Percentiles rank a stretch among this genome's conserved stretches.
Conservation (phyloP, 208 protist species). For the Crithidia mellificae region DNA sequence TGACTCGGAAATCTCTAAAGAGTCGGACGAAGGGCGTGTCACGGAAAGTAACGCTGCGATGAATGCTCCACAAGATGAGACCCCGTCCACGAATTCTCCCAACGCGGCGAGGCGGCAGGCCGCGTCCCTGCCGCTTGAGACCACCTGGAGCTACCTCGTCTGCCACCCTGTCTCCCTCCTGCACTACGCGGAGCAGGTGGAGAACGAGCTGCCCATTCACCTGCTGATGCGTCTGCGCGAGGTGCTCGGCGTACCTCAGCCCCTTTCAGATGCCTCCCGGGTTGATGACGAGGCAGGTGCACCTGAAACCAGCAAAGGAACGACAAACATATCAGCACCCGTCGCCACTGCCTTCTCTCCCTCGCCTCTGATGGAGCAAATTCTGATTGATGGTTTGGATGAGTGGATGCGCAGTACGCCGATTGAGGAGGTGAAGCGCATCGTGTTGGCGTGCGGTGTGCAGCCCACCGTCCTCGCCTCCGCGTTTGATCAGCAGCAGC, state of each 20-base stretch:
- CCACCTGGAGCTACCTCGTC: slow-evolving; percentile 33
- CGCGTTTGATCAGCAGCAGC: slow-evolving; percentile 27
- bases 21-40: too few relatives aligned
- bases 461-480: slow-evolving; percentile 53
- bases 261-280: too few relatives aligned
- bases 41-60: too few relatives aligned
- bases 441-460: slow-evolving; percentile 75
- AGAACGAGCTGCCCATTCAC: slow-evolving; percentile 51
- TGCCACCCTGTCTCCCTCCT: slow-evolving; percentile 48
- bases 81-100: neutral
- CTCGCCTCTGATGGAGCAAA: slow-evolving; percentile 64
- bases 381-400: slow-evolving; percentile 81
- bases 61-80: neutral
- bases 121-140: slow-evolving; percentile 12
- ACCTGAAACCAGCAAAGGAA: neutral
- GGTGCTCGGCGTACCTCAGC: slow-evolving; percentile 52
- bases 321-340: neutral
- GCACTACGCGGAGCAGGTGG: slow-evolving; percentile 42
- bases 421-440: slow-evolving; percentile 43
- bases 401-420: slow-evolving; percentile 52
- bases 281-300: too few relatives aligned
- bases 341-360: slow-evolving; percentile 2
- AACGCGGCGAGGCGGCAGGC: neutral
- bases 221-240: slow-evolving; percentile 46
- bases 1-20: too few relatives aligned